These are phyloP conservation scores for Chrysoporthe deuterocubensis DNA, from an alignment of 2,329 filamentous ascomycete genomes.

Conservation along the genomic window DNA sequence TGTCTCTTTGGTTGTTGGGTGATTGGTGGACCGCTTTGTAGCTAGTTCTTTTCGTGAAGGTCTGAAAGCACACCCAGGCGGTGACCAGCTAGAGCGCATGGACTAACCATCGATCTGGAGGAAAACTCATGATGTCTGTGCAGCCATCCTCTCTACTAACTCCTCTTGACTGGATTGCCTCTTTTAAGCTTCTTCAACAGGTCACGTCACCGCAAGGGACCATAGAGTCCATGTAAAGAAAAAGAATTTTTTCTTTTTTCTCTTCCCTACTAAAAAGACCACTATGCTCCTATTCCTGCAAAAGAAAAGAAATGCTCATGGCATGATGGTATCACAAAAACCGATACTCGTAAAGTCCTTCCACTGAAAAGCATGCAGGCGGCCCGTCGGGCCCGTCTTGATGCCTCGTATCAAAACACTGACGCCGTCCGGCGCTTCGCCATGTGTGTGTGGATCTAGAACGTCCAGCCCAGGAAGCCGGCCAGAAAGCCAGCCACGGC, in stretches of 20 bases:
- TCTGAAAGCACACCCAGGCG: too few relatives aligned
- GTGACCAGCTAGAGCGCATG: too few relatives aligned
- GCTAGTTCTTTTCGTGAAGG: too few relatives aligned
- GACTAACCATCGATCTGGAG: too few relatives aligned
- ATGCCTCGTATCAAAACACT: conserved; percentile 2
- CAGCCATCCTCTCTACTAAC: background rate
- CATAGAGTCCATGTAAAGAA: background rate
- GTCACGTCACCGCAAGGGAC: background rate
- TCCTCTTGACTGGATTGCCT: background rate
- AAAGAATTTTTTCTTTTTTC: too few relatives aligned
- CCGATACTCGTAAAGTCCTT: conserved; percentile 22
- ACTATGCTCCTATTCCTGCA: conserved; percentile 14
- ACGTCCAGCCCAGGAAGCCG: conserved; percentile 17
- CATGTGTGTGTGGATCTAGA: background rate
- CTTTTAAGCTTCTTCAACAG: background rate
- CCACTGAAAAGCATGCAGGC: conserved; percentile 4
- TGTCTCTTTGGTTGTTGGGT: too few relatives aligned
- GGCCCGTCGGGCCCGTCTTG: background rate
- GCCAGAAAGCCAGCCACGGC: conserved; percentile 19
- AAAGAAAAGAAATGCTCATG: conserved; percentile 24
- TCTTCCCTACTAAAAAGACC: conserved; percentile 8
- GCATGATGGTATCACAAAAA: conserved; percentile 26
- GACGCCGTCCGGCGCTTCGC: background rate
- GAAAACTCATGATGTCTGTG: background rate
- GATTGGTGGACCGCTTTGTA: too few relatives aligned